phyloP scores from a whole-genome alignment of 108 stramenopile species.

The Fragilaria radians region DNA sequence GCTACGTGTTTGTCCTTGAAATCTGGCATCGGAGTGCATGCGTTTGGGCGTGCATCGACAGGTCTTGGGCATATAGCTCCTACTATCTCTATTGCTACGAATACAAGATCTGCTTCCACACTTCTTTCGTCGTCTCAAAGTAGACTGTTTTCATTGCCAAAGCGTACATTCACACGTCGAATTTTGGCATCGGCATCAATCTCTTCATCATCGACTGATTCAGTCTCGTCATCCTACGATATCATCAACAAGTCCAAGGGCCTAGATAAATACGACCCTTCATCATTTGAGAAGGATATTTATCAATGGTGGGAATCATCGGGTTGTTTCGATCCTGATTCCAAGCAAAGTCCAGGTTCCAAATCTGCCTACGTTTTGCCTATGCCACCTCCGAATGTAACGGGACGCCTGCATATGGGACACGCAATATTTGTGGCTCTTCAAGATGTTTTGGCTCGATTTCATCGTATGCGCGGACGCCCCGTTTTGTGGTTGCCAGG shows the following conservation, averaged over 20 bases:
- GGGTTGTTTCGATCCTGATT: constrained; percentile 79
- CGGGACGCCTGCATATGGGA: constrained; percentile 98
- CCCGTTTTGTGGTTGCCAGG: constrained; percentile 96
- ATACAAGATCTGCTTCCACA: too few species aligned
- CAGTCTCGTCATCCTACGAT: constrained; percentile 41
- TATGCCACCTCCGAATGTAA: constrained; percentile 99
- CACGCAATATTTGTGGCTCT: constrained; percentile 98
- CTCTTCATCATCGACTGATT: too few species aligned
- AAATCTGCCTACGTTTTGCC: constrained; percentile 76
- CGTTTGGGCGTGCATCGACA: too few species aligned
- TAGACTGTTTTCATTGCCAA: too few species aligned
- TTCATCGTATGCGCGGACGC: constrained; percentile 96
- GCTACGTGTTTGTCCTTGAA: too few species aligned
- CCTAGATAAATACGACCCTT: constrained; percentile 53
- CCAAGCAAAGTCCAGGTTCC: constrained; percentile 34
- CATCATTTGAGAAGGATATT: constrained; percentile 59
- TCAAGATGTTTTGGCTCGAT: constrained; percentile 96
- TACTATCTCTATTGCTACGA: too few species aligned
- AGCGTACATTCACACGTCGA: too few species aligned
- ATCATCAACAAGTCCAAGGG: constrained; percentile 34
- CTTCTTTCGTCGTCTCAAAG: too few species aligned
- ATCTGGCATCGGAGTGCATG: too few species aligned
- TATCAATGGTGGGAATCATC: constrained; percentile 84
- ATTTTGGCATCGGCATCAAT: too few species aligned
- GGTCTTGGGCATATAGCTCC: too few species aligned